A percentile compares a stretch with the other conserved stretches of the same genome.
These are phyloP conservation scores for Luffa acutangula DNA, from an alignment of 306 rosid species.

Conservation along the genomic window DNA sequence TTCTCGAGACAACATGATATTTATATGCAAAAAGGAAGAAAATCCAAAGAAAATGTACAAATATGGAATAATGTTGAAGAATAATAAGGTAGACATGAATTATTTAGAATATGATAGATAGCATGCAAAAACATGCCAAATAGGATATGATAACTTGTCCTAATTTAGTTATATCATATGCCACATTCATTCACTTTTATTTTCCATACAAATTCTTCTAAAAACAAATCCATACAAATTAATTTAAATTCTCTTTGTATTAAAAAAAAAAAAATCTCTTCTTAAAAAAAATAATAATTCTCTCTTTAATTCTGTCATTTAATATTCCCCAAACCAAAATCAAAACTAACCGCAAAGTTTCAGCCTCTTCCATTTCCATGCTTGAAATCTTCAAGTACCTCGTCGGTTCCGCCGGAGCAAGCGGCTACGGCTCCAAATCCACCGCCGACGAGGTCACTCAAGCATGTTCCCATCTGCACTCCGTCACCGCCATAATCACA, in stretches of 20 bases:
- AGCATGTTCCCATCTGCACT: conserved; percentile 29
- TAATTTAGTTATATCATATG: too few species aligned
- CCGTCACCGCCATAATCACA: conserved; percentile 74
- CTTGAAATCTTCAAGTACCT: conserved; percentile 59
- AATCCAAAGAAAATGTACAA: background rate
- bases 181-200: background rate
- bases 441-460: conserved; percentile 72
- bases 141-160: too few species aligned
- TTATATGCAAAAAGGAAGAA: background rate
- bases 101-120: too few species aligned
- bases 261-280: too few species aligned
- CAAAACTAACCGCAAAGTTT: background rate
- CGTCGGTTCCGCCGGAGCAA: conserved; percentile 52
- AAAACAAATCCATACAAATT: background rate
- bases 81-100: background rate
- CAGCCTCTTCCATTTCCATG: conserved; percentile 16
- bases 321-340: background rate
- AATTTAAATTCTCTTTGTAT: background rate
- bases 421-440: conserved; percentile 70
- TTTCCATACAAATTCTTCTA: background rate
- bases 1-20: background rate
- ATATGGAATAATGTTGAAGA: background rate
- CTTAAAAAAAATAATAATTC: too few species aligned
- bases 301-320: background rate
- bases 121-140: too few species aligned